These are phyloP conservation scores for Rehmannia glutinosa DNA, from an alignment of 257 asterid species.

Conservation along the genomic window DNA sequence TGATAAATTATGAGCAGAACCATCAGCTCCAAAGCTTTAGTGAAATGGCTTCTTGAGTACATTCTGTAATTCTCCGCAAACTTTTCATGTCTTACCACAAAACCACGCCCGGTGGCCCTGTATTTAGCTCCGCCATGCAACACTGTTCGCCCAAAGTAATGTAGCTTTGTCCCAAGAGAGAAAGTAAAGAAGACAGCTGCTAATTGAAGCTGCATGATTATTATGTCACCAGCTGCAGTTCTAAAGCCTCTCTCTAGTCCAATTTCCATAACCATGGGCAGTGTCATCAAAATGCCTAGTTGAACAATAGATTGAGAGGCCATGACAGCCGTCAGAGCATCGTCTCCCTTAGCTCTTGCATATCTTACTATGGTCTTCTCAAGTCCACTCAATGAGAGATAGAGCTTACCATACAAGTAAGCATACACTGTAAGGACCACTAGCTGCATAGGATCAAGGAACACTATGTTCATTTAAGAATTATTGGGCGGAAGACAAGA, in stretches of 20 bases:
- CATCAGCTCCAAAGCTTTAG: background rate
- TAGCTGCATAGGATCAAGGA: slow-evolving; percentile 40
- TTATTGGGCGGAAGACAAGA: background rate
- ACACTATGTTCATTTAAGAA: background rate
- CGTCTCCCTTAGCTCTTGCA: slow-evolving; percentile 64
- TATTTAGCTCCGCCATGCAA: background rate
- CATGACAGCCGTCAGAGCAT: slow-evolving; percentile 62
- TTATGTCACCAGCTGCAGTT: slow-evolving; percentile 52
- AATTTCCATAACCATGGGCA: background rate
- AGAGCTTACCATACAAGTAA: slow-evolving; percentile 66
- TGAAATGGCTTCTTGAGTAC: background rate
- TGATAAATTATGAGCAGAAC: background rate
- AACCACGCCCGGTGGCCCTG: background rate
- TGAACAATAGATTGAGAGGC: slow-evolving; percentile 1
- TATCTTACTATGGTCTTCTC: slow-evolving; percentile 56
- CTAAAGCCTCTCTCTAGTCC: background rate
- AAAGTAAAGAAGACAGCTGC: slow-evolving; percentile 50
- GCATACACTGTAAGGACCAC: slow-evolving; percentile 79
- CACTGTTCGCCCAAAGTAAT: background rate
- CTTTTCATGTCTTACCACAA: slow-evolving; percentile 48
- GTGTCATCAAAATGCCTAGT: background rate
- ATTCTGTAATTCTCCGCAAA: slow-evolving; percentile 17
- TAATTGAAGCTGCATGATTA: slow-evolving; percentile 79
- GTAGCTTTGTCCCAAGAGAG: background rate
- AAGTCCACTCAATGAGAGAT: slow-evolving; percentile 74